Evolutionary conservation across 208 protist genomes (phyloP), one percentile per base, ranked within the genome.

Genomic region (Crithidia fasciculata): DNA sequence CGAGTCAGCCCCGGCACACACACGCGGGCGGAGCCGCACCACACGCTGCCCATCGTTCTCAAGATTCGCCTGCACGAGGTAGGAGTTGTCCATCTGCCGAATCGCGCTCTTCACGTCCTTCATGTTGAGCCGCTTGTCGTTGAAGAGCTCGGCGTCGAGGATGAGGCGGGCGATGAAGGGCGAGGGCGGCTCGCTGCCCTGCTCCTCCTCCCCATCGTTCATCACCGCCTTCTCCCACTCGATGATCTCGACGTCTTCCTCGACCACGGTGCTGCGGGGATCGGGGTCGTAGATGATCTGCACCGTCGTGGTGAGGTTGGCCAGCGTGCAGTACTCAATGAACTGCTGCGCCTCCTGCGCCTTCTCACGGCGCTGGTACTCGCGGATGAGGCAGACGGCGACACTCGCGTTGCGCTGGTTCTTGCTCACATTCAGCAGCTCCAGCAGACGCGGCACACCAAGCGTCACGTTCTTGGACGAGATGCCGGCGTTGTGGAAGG

Each of bases 401-500:
- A 99, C 83, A 41, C 89, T 96, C 44, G 98, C 98, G 43, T 99
- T 99, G 78, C 98, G 98, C 45, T 98, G 93, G 37, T 95, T 96
- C 65, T 97, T 94, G 28, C 98, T 96, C 37, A 99, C 92, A 76
- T 99, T 99, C 67, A 99, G 98, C 56, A 99, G 83, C 88, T 99
- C 99, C 58, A 99, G 96, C 57, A 99, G 88, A 39, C 99, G 97
- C 28, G 99, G 99, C 40, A 99, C 98, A 82, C 99, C 99, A 37
- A 99, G 95, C 6, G 99, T 99, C 28, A 99, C 99, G 84, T 99
- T 99, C 86, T 99, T 99, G 56, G 95, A 92, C 7, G 98, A 98
- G 61, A 99, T 98, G 83, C 99, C 99, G 45, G 99, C 99, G 82
- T 98, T 99, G 90, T 99, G 99, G 91, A 99, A 99, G 41, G 99